Conservation (phyloP, 2,329 filamentous ascomycete genomes). For the Neonectria faginata region DNA sequence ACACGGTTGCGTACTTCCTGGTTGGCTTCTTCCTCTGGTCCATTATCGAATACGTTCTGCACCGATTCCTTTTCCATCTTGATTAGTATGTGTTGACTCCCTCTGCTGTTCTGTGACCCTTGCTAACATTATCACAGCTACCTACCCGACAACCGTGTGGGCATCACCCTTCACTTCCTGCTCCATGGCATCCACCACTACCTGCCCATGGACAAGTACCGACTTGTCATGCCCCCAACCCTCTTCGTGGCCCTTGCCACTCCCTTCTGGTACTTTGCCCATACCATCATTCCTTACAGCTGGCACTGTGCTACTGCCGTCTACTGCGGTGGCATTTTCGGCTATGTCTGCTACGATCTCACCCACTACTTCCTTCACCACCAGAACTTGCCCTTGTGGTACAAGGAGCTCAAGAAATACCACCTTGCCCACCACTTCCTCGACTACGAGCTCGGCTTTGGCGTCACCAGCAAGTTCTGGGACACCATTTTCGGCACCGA, state of each 20-base stretch:
- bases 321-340: conserved; percentile 92
- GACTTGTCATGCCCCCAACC: conserved; percentile 95
- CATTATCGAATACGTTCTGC: conserved; percentile 87
- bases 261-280: conserved; percentile 94
- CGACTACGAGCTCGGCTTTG: conserved; percentile 97
- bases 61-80: conserved; percentile 93
- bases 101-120: not conserved
- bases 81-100: conserved; percentile 75
- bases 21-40: conserved; percentile 86
- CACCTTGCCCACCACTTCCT: conserved; percentile 98
- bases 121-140: conserved; percentile 65
- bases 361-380: conserved; percentile 99
- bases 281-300: conserved; percentile 82
- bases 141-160: conserved; percentile 91
- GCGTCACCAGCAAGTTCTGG: conserved; percentile 97
- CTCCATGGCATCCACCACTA: conserved; percentile 98
- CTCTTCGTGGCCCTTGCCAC: conserved; percentile 85
- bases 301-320: conserved; percentile 85
- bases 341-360: conserved; percentile 95
- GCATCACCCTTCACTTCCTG: conserved; percentile 87
- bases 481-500: conserved; percentile 92
- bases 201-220: conserved; percentile 98
- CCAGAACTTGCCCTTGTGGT: conserved; percentile 89
- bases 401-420: conserved; percentile 94
- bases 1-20: conserved; percentile 71